These are phyloP conservation scores for Trichoderma oligosporum DNA, from an alignment of 2,329 filamentous ascomycete species.

Conservation along the genomic window DNA sequence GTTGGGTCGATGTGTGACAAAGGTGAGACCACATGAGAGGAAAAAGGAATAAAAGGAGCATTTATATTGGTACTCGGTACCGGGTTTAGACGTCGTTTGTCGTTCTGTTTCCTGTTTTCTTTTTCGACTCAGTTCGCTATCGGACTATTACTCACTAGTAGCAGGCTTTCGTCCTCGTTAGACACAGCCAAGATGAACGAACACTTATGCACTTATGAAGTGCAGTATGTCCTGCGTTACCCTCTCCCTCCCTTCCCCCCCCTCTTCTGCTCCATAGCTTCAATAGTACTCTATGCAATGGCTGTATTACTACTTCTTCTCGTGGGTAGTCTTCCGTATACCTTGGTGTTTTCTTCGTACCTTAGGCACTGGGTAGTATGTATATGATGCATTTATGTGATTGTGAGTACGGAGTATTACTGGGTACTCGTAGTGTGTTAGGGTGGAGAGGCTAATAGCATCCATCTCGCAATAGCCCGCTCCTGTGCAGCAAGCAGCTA, in stretches of 20 bases:
- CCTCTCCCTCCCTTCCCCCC: no score
- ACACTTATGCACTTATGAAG: no score
- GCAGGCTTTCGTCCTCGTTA: neutral
- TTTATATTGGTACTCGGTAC: no score
- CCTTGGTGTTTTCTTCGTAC: no score
- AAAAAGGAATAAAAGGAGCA: neutral
- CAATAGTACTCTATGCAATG: no score
- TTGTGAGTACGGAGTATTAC: neutral
- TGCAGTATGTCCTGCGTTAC: no score
- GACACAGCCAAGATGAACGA: no score
- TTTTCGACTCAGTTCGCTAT: neutral
- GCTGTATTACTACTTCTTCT: no score
- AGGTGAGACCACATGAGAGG: neutral
- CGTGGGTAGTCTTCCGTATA: no score
- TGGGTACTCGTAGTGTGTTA: neutral
- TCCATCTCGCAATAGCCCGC: slow-evolving; percentile 7
- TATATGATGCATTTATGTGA: no score
- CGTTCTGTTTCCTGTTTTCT: neutral
- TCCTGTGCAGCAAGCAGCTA: slow-evolving; percentile 7
- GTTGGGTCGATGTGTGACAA: neutral
- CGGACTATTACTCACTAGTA: neutral
- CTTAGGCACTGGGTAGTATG: no score
- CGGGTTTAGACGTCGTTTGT: neutral
- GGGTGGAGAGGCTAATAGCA: neutral
- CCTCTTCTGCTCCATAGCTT: no score